Evolutionary conservation across 2,329 filamentous ascomycete species (phyloP).

Genomic region (Cordyceps sp.): DNA sequence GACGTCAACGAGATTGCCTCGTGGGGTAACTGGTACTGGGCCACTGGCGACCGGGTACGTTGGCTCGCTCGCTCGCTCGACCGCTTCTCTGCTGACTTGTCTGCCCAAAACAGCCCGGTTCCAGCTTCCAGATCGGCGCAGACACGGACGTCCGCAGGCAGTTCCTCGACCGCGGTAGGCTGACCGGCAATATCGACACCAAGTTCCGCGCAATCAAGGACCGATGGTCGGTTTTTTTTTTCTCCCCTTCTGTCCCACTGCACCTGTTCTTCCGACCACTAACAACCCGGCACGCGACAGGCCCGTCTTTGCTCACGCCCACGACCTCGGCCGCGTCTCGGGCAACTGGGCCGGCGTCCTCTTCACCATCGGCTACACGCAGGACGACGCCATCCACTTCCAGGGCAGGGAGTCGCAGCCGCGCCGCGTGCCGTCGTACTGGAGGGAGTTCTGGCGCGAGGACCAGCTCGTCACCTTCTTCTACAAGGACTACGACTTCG

Average conservation of each 20-base stretch:
- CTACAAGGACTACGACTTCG: slow-evolving; percentile 54
- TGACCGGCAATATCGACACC: slow-evolving; percentile 48
- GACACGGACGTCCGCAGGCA: slow-evolving; percentile 47
- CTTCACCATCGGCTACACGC: slow-evolving; percentile 63
- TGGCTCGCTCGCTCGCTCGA: neutral
- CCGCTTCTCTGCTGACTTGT: neutral
- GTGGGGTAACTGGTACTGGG: slow-evolving; percentile 71
- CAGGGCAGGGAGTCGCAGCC: slow-evolving; percentile 49
- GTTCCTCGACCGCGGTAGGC: slow-evolving; percentile 45
- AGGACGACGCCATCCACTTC: slow-evolving; percentile 62
- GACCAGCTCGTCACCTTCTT: slow-evolving; percentile 54
- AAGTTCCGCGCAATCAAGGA: slow-evolving; percentile 31
- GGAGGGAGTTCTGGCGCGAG: slow-evolving; percentile 52
- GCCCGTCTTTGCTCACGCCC: slow-evolving; percentile 67
- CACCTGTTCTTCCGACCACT: too few species aligned
- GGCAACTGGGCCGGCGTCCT: slow-evolving; percentile 27
- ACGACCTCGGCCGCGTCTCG: slow-evolving; percentile 34
- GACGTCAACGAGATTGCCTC: slow-evolving; percentile 56
- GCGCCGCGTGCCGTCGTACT: slow-evolving; percentile 51
- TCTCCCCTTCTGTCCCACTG: too few species aligned
- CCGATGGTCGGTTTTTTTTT: slow-evolving; percentile 13
- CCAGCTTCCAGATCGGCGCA: slow-evolving; percentile 54
- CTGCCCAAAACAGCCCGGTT: slow-evolving; percentile 13
- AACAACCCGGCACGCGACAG: too few species aligned
- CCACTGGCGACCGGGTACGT: slow-evolving; percentile 34